Evolutionary conservation across 2,329 filamentous ascomycete genomes (phyloP).

Genomic region (Hysterium pulicare): DNA sequence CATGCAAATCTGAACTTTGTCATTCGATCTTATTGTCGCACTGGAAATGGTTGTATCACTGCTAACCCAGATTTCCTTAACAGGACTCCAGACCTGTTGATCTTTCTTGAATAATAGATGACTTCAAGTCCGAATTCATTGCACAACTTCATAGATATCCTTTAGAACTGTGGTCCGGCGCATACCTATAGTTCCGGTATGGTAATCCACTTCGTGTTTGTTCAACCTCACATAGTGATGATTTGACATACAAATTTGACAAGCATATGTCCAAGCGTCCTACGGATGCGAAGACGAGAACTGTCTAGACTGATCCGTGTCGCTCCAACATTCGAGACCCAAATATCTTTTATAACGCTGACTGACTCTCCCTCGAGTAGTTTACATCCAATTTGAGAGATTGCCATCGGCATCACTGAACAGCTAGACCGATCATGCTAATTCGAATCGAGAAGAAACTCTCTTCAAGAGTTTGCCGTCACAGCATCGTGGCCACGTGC

Average conservation of each 20-base stretch:
- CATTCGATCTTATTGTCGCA: constrained; percentile 14
- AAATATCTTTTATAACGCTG: constrained; percentile 11
- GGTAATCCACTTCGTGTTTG: background rate
- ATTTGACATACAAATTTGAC: constrained; percentile 79
- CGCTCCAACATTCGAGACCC: constrained; percentile 1
- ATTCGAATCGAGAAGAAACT: too few relatives aligned
- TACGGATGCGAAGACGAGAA: constrained; percentile 45
- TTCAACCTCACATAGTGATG: constrained; percentile 59
- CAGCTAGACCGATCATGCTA: too few relatives aligned
- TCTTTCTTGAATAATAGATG: too few relatives aligned
- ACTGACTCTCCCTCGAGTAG: constrained; percentile 14
- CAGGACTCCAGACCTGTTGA: too few relatives aligned
- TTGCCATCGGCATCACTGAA: too few relatives aligned
- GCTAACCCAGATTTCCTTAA: too few relatives aligned
- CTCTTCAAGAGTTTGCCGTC: too few relatives aligned
- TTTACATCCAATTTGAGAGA: constrained; percentile 1
- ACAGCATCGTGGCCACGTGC: too few relatives aligned
- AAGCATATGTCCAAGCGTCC: constrained; percentile 95
- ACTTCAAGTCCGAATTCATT: too few relatives aligned
- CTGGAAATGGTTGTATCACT: background rate
- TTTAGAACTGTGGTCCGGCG: too few relatives aligned
- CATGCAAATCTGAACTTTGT: constrained; percentile 59
- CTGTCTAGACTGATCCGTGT: constrained; percentile 35
- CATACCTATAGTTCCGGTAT: constrained; percentile 3
- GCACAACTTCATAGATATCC: too few relatives aligned